These are phyloP conservation scores for Globisporangium uncinulatum DNA, from an alignment of 352 stramenopile genomes.

Conservation along the genomic window DNA sequence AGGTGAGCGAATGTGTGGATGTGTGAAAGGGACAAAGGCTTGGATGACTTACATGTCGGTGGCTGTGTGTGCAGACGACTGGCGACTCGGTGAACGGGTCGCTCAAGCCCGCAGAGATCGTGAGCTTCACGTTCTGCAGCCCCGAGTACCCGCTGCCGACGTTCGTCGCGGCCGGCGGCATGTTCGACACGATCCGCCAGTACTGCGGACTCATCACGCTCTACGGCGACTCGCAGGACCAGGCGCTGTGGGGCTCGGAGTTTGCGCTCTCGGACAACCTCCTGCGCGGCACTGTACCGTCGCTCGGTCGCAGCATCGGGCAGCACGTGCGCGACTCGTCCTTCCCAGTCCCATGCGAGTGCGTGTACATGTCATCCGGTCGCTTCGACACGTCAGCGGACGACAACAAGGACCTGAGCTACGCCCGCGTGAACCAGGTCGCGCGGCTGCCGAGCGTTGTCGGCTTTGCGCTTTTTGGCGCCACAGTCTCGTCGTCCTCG, in stretches of 20 bases:
- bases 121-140: constrained; percentile 48
- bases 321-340: constrained; percentile 14
- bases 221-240: constrained; percentile 35
- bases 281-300: constrained; percentile 5
- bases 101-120: constrained; percentile 8
- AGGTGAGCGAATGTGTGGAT: constrained; percentile 6
- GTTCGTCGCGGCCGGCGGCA: constrained; percentile 33
- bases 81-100: constrained; percentile 2
- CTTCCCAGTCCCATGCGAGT: constrained; percentile 14
- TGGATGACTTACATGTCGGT: neutral
- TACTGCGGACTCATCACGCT: constrained; percentile 46
- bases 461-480: constrained; percentile 9
- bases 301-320: constrained; percentile 15
- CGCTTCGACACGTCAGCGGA: constrained; percentile 10
- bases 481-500: constrained; percentile 6
- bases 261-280: constrained; percentile 10
- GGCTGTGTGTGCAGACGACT: constrained; percentile 2
- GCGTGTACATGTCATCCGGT: constrained; percentile 7
- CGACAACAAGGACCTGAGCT: constrained; percentile 15
- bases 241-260: constrained; percentile 15
- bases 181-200: constrained; percentile 34
- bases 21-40: neutral
- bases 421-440: constrained; percentile 14
- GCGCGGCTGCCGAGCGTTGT: constrained; percentile 10
- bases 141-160: constrained; percentile 44